A percentile compares a stretch with the other conserved stretches of the same genome.
Conservation (phyloP, 176 grass and related monocot genomes). For the Elymus sibiricus region DNA sequence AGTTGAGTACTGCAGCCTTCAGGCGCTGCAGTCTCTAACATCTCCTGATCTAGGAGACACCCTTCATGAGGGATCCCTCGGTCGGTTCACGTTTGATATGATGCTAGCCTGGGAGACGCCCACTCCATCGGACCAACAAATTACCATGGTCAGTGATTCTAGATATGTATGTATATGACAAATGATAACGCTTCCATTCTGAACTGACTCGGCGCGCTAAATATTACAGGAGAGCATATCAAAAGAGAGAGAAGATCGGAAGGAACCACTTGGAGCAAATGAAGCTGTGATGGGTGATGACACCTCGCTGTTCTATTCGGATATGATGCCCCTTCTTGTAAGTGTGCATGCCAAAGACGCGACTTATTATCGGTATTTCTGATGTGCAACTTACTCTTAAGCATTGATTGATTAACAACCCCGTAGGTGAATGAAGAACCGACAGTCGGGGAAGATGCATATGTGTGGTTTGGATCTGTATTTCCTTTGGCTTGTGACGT, state of each 20-base stretch:
- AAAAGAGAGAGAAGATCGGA: conserved; percentile 78
- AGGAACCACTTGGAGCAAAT: conserved; percentile 44
- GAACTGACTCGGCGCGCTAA: background rate
- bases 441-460: conserved; percentile 76
- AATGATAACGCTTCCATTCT: background rate
- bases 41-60: conserved; percentile 50
- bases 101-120: conserved; percentile 92
- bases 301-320: conserved; percentile 83
- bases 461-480: conserved; percentile 81
- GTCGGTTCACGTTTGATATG: conserved; percentile 87
- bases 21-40: conserved; percentile 40
- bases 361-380: background rate
- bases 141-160: conserved; percentile 40
- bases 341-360: conserved; percentile 1
- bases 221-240: conserved; percentile 63
- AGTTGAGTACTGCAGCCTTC: conserved; percentile 77
- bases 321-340: conserved; percentile 97
- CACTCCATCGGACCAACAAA: conserved; percentile 34
- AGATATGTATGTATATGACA: background rate
- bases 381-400: background rate
- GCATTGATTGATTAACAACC: background rate
- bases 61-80: conserved; percentile 60
- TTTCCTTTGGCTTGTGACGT: conserved; percentile 81
- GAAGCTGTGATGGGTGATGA: conserved; percentile 67
- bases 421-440: conserved; percentile 75